phyloP scores from a whole-genome alignment of 2,329 filamentous ascomycete species.

The Colletotrichum somersetense region DNA sequence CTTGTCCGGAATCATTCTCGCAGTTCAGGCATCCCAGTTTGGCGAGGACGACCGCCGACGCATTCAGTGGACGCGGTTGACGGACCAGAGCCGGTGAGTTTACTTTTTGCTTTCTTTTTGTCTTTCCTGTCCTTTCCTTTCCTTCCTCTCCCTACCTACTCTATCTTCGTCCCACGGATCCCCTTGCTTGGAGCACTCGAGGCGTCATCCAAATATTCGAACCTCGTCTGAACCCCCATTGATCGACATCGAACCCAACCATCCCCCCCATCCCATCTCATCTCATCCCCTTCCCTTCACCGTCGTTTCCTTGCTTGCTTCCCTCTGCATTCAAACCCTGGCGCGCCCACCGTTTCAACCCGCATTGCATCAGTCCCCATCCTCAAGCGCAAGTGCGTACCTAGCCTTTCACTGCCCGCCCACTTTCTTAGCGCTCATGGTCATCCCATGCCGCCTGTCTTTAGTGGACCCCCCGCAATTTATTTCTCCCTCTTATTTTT shows the following conservation, averaged over 20 bases:
- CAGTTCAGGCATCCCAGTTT: conserved; percentile 43
- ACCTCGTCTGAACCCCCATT: conserved; percentile 31
- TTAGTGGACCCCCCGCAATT: conserved; percentile 29
- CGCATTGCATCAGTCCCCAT: conserved; percentile 18
- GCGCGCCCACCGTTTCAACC: conserved; percentile 35
- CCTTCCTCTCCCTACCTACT: not conserved
- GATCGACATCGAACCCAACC: not conserved
- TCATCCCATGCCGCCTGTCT: conserved; percentile 34
- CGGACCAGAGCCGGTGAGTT: conserved; percentile 41
- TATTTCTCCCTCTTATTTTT: conserved; percentile 25
- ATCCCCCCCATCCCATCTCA: not conserved
- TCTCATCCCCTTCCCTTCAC: not conserved
- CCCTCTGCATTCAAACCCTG: conserved; percentile 12
- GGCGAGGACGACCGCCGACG: conserved; percentile 37
- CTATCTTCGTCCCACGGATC: not conserved
- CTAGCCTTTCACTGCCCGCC: conserved; percentile 2
- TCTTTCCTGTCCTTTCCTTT: not conserved
- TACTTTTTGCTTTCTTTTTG: not conserved
- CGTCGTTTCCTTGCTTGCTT: not conserved
- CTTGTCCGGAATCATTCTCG: conserved; percentile 43
- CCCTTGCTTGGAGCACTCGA: not conserved
- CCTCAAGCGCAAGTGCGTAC: conserved; percentile 23
- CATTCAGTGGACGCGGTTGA: conserved; percentile 43
- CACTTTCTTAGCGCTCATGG: conserved; percentile 23
- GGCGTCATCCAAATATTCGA: conserved; percentile 9